Conservation (phyloP, 345 rosid species). For the Salix viminalis region DNA sequence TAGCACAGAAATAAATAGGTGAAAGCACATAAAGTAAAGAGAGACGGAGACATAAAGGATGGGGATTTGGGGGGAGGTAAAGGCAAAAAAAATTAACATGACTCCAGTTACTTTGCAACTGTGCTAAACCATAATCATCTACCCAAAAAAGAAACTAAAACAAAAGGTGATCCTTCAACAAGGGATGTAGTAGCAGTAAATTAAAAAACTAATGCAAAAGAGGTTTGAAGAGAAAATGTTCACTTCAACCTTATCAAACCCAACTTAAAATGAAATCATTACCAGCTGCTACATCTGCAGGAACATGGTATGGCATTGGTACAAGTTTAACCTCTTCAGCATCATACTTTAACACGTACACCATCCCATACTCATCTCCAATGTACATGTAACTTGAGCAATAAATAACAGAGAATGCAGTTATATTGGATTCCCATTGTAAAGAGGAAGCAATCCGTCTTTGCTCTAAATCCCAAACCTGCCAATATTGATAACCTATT, state of each 20-base stretch:
- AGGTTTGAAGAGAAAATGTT: neutral
- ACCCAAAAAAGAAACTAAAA: neutral
- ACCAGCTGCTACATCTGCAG: constrained; percentile 19
- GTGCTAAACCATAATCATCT: neutral
- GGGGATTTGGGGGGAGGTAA: neutral
- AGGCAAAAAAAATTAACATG: neutral
- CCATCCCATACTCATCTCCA: constrained; percentile 31
- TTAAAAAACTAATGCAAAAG: neutral
- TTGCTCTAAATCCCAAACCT: constrained; percentile 32
- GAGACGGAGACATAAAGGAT: neutral
- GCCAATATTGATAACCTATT: neutral
- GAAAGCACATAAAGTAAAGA: neutral
- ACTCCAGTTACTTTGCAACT: neutral
- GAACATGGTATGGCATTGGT: constrained; percentile 22
- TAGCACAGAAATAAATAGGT: neutral
- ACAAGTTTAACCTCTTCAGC: constrained; percentile 9
- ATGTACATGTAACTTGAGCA: constrained; percentile 27
- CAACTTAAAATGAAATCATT: neutral
- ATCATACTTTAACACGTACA: constrained; percentile 21
- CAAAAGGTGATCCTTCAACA: neutral
- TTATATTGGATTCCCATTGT: constrained; percentile 27
- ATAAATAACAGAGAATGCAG: constrained; percentile 25
- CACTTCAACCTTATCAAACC: neutral
- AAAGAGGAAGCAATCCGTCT: constrained; percentile 16
- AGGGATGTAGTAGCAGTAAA: neutral